These are phyloP conservation scores for Aquilaria sinensis DNA, from an alignment of 345 rosid species.

Conservation along the genomic window DNA sequence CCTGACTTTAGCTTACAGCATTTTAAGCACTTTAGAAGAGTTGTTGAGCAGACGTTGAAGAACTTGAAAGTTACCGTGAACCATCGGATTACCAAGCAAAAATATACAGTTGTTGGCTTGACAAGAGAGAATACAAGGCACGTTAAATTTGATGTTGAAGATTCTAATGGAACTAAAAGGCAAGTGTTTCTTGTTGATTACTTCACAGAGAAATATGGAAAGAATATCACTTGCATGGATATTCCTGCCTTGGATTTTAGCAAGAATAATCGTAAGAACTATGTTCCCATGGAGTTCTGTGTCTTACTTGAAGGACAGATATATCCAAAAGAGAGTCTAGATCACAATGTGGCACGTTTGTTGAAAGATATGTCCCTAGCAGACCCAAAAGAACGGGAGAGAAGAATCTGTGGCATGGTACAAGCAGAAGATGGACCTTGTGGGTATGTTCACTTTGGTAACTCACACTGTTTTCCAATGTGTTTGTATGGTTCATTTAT, in stretches of 20 bases:
- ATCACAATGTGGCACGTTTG: slow-evolving; percentile 23
- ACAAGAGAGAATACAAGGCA: slow-evolving; percentile 31
- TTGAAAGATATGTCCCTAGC: slow-evolving; percentile 51
- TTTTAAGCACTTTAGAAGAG: slow-evolving; percentile 17
- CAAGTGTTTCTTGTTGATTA: slow-evolving; percentile 40
- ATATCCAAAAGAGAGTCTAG: slow-evolving; percentile 64
- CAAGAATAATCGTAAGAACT: slow-evolving; percentile 36
- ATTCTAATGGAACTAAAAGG: slow-evolving; percentile 27
- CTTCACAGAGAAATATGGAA: slow-evolving; percentile 47
- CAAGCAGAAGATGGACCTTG: slow-evolving; percentile 49
- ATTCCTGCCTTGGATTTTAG: slow-evolving; percentile 76
- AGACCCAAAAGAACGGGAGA: slow-evolving; percentile 32
- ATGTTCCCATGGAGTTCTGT: slow-evolving; percentile 83
- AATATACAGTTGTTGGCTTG: slow-evolving; percentile 43
- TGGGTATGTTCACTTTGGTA: slow-evolving; percentile 40
- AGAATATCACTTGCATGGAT: slow-evolving; percentile 35
- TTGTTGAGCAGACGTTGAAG: slow-evolving; percentile 39
- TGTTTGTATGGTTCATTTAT: background rate
- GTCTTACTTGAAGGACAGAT: slow-evolving; percentile 71
- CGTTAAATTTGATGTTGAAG: slow-evolving; percentile 34
- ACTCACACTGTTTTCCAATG: background rate
- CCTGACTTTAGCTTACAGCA: slow-evolving; percentile 17
- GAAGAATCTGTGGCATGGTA: slow-evolving; percentile 43
- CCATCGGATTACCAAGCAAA: slow-evolving; percentile 62
- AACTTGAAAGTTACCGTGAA: slow-evolving; percentile 59